Evolutionary conservation across 805 yeast species (phyloP), one percentile per base, ranked within the genome.

Genomic region (Yamadazyma philogaea): DNA sequence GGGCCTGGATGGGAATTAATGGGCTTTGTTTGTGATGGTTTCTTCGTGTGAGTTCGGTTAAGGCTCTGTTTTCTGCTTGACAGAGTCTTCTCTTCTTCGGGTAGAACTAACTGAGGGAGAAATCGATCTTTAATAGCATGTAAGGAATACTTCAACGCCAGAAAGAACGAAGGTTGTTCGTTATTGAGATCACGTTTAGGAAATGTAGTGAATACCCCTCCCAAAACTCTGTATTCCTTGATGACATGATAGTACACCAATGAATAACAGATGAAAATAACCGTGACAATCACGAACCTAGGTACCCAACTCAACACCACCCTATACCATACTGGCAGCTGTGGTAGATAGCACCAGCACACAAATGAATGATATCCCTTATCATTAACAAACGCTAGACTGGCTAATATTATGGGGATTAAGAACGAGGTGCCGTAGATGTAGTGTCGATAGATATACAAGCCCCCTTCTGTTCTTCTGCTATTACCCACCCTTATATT

Each of bases 261-360:
- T 38, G 78, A 66, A 60, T 89, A 89, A 35, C 87, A 78, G 3
- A 71, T 59, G 27, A 86, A 54, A 49, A 90, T 85, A 19, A 74
- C 55, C 7, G 84, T 56, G 45, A 85, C 74, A 42, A 89, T 76
- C 44, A 77, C 61, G 57, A 80, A 88, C 38, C 96, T 71, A 10
- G 95, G 89, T 1, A 80, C 81, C 96, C 96, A 90, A 49, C 88
- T 78, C 38, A 89, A 64, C 1, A 70, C 88, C 30, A 84, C 56
- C 44, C 87, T 68, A 57, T 80, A 83, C 93, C 93, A 88, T 6
- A 72, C 56, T 0, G 95, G 95, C 1, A 64, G 48, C 33, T 78
- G 77, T 0, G 96, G 89, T 43, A 89, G 65, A 59, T 84, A 87
- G 57, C 95, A 84, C 89, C 88, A 85, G 47, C 82, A 77, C 32